Evolutionary conservation across 345 rosid species (phyloP).

Genomic region (Salix dunnii): DNA sequence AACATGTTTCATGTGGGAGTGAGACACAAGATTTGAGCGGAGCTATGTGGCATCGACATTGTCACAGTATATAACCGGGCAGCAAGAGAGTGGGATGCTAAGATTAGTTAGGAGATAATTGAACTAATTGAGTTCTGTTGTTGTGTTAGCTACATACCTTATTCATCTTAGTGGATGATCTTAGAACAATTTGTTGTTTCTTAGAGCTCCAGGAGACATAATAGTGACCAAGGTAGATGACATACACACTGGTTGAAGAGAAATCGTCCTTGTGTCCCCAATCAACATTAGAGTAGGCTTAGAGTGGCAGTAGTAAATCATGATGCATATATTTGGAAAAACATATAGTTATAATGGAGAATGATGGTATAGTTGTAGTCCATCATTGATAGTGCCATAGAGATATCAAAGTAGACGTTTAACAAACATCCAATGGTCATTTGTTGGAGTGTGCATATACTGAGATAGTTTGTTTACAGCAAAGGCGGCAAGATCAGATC

Average conservation of each 20-base stretch:
- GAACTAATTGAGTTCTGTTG: accelerated
- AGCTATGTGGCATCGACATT: not conserved
- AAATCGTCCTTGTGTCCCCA: not conserved
- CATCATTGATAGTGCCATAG: not conserved
- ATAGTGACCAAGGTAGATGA: accelerated
- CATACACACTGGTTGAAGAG: accelerated
- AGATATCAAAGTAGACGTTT: too few relatives aligned
- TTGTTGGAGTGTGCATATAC: not conserved
- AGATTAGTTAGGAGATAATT: too few relatives aligned
- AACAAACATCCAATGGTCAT: not conserved
- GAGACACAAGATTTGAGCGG: not conserved
- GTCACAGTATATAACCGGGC: not conserved
- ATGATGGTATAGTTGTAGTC: accelerated
- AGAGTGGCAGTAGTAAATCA: too few relatives aligned
- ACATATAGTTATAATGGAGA: not conserved
- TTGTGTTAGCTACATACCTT: not conserved
- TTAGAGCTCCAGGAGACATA: not conserved
- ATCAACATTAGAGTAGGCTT: accelerated
- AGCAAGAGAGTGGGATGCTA: accelerated
- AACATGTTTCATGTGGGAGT: not conserved
- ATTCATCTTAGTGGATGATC: too few relatives aligned
- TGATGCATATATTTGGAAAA: accelerated
- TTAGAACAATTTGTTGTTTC: accelerated
- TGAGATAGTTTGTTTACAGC: not conserved
- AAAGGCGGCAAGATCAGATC: accelerated